Evolutionary conservation across 805 yeast species (phyloP).

Genomic region (Naumovozyma baii): DNA sequence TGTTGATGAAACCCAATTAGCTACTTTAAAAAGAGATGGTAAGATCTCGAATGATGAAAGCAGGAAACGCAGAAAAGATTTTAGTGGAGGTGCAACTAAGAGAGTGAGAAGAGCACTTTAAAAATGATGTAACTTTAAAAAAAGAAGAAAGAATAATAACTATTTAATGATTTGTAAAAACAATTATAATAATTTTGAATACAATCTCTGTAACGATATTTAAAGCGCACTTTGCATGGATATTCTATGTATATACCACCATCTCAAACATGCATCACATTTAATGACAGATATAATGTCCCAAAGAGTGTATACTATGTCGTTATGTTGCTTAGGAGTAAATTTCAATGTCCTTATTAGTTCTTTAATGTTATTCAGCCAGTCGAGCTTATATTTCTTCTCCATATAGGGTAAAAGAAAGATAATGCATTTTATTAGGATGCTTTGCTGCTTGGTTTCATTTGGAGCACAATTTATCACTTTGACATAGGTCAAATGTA

Average conservation of each 20-base stretch:
- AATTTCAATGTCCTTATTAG: slow-evolving; percentile 6
- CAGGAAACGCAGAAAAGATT: slow-evolving; percentile 21
- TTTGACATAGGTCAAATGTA: slow-evolving; percentile 17
- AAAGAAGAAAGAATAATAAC: background rate
- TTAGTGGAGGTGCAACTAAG: slow-evolving; percentile 17
- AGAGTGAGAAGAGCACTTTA: slow-evolving; percentile 27
- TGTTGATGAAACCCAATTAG: slow-evolving; percentile 34
- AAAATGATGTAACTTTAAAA: too few species aligned
- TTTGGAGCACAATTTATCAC: slow-evolving; percentile 8
- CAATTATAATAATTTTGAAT: background rate
- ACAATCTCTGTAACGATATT: background rate
- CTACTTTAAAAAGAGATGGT: slow-evolving; percentile 22
- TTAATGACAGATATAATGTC: slow-evolving; percentile 10
- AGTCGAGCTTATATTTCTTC: slow-evolving; percentile 9
- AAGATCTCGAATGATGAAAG: slow-evolving; percentile 17
- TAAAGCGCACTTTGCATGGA: slow-evolving; percentile 4
- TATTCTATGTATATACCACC: slow-evolving; percentile 22
- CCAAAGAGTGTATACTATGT: slow-evolving; percentile 17
- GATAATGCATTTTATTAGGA: slow-evolving; percentile 17
- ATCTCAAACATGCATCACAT: slow-evolving; percentile 16
- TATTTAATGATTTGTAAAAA: too few species aligned
- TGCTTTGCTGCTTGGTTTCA: slow-evolving; percentile 6
- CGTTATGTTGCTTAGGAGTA: slow-evolving; percentile 2
- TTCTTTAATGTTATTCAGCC: slow-evolving; percentile 23
- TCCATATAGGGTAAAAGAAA: slow-evolving; percentile 14